Conservation (phyloP, 352 stramenopile species). For the Phytophthora colocasiae region DNA sequence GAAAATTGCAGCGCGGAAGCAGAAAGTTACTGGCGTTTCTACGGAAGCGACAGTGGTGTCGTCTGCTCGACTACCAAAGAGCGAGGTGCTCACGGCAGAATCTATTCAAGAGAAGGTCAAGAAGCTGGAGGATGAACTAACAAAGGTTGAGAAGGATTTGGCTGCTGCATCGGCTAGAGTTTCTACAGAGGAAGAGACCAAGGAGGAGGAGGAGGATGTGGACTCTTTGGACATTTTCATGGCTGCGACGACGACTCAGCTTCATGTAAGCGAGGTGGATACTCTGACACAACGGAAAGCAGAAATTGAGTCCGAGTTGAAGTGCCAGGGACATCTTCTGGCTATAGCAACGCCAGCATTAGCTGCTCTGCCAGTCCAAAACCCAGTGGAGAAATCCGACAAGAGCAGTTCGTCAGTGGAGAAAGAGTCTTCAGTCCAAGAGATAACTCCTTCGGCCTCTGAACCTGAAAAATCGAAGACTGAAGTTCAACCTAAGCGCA, state of each 20-base stretch:
- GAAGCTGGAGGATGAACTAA: constrained; percentile 45
- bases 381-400: background rate
- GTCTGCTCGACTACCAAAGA: constrained; percentile 3
- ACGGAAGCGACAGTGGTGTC: background rate
- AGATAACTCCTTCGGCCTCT: constrained; percentile 1
- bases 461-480: background rate
- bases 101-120: constrained; percentile 58
- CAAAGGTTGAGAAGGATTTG: constrained; percentile 38
- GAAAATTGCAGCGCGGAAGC: constrained; percentile 47
- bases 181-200: constrained; percentile 19
- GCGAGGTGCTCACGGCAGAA: constrained; percentile 59
- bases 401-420: background rate
- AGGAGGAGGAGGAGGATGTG: constrained; percentile 38
- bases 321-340: constrained; percentile 56
- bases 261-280: constrained; percentile 48
- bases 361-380: constrained; percentile 33
- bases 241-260: constrained; percentile 53
- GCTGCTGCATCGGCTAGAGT: constrained; percentile 21
- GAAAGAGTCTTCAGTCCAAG: constrained; percentile 2
- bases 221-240: constrained; percentile 80
- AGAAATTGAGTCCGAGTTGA: constrained; percentile 50
- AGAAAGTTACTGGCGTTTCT: constrained; percentile 21
- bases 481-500: constrained; percentile 1
- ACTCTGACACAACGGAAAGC: constrained; percentile 31
- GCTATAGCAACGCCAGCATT: constrained; percentile 64